A percentile compares a stretch with the other conserved stretches of the same genome.
Evolutionary conservation across 345 rosid species (phyloP).

Genomic region (Hevea brasiliensis): DNA sequence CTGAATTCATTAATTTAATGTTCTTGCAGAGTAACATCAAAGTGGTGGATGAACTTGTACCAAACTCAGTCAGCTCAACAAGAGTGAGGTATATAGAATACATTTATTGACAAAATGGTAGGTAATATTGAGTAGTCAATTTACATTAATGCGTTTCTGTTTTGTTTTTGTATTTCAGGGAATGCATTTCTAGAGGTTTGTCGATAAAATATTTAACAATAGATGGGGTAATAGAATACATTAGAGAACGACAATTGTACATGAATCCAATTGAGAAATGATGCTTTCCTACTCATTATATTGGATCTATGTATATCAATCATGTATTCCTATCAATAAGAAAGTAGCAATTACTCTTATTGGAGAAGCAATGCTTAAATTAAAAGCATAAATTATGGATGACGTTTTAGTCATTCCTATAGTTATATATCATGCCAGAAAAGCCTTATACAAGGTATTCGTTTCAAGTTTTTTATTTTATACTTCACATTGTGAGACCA

Average conservation of each 20-base stretch:
- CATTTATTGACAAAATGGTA: neutral
- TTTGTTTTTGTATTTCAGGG: slow-evolving; percentile 45
- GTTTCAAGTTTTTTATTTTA: too few species aligned
- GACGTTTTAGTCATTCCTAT: too few species aligned
- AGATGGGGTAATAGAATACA: slow-evolving; percentile 65
- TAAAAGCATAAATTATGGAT: too few species aligned
- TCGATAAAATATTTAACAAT: slow-evolving; percentile 74
- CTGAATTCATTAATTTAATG: neutral
- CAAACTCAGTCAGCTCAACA: slow-evolving; percentile 85
- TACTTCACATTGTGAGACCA: too few species aligned
- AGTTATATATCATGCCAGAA: too few species aligned
- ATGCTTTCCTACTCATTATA: neutral
- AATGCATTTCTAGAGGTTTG: slow-evolving; percentile 67
- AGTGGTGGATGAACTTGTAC: slow-evolving; percentile 60
- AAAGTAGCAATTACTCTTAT: neutral
- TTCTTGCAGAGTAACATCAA: slow-evolving; percentile 57
- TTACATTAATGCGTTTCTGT: neutral
- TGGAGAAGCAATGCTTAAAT: too few species aligned
- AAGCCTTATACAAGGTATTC: too few species aligned
- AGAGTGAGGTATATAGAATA: slow-evolving; percentile 53
- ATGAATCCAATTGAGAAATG: slow-evolving; percentile 12
- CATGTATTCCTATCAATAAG: neutral
- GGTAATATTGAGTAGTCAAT: neutral
- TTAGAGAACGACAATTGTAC: slow-evolving; percentile 51
- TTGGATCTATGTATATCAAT: neutral